Evolutionary conservation across 176 grass and related monocot species (phyloP).

Genomic region (Aegilops umbellulata): DNA sequence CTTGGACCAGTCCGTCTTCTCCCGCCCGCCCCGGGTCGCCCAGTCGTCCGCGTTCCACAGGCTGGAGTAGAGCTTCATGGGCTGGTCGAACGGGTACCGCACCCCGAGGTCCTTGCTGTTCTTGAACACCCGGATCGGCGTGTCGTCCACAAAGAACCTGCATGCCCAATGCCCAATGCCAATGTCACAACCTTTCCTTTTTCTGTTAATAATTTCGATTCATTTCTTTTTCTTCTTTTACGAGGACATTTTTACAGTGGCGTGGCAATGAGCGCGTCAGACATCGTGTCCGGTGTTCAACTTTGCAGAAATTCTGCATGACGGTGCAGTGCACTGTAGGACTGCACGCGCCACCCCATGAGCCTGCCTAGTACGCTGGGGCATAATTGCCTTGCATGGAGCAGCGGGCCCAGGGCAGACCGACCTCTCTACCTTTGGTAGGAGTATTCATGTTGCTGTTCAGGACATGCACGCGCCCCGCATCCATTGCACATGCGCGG

Average conservation of each 20-base stretch:
- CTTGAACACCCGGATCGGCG: conserved; percentile 73
- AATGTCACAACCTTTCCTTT: not conserved
- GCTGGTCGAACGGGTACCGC: conserved; percentile 70
- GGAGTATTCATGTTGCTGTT: not conserved
- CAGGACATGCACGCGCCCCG: not conserved
- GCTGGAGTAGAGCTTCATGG: conserved; percentile 89
- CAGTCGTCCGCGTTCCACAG: conserved; percentile 87
- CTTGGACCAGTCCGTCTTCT: conserved; percentile 85
- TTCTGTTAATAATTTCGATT: not conserved
- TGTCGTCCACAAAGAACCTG: conserved; percentile 72
- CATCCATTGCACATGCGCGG: conserved; percentile 9
- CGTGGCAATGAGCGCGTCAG: not conserved
- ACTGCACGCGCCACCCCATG: not conserved
- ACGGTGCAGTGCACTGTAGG: not conserved
- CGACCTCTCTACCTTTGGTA: not conserved
- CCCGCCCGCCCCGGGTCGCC: conserved; percentile 59
- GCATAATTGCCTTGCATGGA: not conserved
- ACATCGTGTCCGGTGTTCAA: not conserved
- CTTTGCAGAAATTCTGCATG: not conserved
- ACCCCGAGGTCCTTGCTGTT: conserved; percentile 69
- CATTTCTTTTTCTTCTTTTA: not conserved
- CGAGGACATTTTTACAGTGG: too few species aligned
- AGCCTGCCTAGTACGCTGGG: too few species aligned
- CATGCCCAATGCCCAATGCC: not conserved
- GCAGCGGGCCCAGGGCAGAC: not conserved